A percentile compares a stretch with the other conserved stretches of the same genome.
Conservation (phyloP, 2,329 filamentous ascomycete genomes). For the Ceratocystiopsis brevicomis region DNA sequence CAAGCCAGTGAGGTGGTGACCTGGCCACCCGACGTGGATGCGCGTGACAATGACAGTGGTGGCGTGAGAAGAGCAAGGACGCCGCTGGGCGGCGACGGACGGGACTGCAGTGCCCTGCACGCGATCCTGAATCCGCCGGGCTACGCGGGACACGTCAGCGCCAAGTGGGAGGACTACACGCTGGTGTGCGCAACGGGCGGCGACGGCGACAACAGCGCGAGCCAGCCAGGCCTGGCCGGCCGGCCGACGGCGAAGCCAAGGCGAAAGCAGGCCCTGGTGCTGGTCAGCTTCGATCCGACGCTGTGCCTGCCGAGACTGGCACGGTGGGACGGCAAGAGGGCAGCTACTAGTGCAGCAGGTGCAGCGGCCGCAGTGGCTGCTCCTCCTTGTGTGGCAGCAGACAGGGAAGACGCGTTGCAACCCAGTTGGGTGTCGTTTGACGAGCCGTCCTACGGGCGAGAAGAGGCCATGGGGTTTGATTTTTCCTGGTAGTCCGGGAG, state of each 20-base stretch:
- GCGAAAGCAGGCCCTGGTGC: conserved; percentile 17
- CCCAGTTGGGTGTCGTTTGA: too few relatives aligned
- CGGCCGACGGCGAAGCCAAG: neutral
- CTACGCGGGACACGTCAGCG: conserved; percentile 19
- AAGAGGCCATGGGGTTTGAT: too few relatives aligned
- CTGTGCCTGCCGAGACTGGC: conserved; percentile 4
- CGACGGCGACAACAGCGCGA: conserved; percentile 5
- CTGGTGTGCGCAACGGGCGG: conserved; percentile 25
- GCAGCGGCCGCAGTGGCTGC: too few relatives aligned
- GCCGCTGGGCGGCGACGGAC: neutral
- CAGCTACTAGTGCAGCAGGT: too few relatives aligned
- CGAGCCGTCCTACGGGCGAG: too few relatives aligned
- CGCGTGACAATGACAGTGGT: neutral
- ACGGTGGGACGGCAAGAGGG: too few relatives aligned
- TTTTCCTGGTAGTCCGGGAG: too few relatives aligned
- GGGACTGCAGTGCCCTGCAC: neutral
- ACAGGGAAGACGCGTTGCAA: too few relatives aligned
- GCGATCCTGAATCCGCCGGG: conserved; percentile 21
- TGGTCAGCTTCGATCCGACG: conserved; percentile 24
- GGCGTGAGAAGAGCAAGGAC: neutral
- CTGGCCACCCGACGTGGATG: conserved; percentile 16
- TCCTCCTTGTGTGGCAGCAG: too few relatives aligned
- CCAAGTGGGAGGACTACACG: conserved; percentile 26
- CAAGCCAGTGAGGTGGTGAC: conserved; percentile 11
- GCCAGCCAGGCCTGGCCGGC: too few relatives aligned